Evolutionary conservation across 2,329 filamentous ascomycete species (phyloP).

Genomic region (Microsporum ferrugineum): DNA sequence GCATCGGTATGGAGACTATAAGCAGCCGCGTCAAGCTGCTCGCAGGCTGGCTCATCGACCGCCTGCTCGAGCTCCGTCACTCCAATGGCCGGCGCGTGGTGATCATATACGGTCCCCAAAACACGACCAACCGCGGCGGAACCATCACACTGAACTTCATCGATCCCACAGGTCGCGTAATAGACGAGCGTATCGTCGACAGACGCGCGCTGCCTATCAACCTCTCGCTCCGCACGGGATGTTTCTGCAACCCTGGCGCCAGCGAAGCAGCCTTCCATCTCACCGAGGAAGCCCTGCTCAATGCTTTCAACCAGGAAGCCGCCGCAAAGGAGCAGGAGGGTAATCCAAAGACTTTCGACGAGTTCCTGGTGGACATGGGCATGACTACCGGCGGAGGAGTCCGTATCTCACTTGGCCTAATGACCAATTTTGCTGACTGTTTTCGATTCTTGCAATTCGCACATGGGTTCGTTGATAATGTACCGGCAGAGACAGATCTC

Average conservation of each 20-base stretch:
- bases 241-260: conserved; percentile 44
- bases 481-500: conserved; percentile 5
- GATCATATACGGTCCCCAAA: conserved; percentile 45
- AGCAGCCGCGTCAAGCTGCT: conserved; percentile 48
- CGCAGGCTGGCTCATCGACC: conserved; percentile 39
- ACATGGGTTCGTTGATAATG: conserved; percentile 6
- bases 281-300: conserved; percentile 20
- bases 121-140: conserved; percentile 42
- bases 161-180: conserved; percentile 40
- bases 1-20: conserved; percentile 45
- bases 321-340: conserved; percentile 9
- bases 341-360: conserved; percentile 14
- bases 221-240: conserved; percentile 52
- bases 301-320: conserved; percentile 6
- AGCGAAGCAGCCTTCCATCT: conserved; percentile 29
- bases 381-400: conserved; percentile 15
- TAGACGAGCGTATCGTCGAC: conserved; percentile 51
- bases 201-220: conserved; percentile 42
- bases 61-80: conserved; percentile 41
- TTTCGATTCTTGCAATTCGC: conserved; percentile 12
- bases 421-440: conserved; percentile 16
- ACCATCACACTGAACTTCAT: conserved; percentile 55
- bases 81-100: conserved; percentile 43
- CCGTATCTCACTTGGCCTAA: conserved; percentile 16
- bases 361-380: conserved; percentile 14